phyloP scores from a whole-genome alignment of 768 basidiomycete species.

The Lepiota subincarnata region DNA sequence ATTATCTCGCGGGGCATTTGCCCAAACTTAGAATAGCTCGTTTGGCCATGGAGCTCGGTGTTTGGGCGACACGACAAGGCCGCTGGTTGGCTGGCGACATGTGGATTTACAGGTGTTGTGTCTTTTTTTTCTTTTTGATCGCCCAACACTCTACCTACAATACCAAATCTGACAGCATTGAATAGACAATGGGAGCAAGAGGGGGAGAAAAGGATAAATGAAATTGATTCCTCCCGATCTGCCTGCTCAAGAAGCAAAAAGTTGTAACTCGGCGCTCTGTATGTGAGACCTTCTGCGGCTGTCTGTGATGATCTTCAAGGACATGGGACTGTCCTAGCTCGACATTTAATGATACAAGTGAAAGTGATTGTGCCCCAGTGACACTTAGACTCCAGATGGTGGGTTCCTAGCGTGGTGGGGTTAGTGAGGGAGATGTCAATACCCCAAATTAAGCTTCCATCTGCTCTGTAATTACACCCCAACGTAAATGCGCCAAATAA shows the following conservation, averaged over 20 bases:
- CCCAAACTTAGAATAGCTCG: background rate
- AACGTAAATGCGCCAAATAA: background rate
- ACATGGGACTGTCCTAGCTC: too few relatives aligned
- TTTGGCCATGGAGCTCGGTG: background rate
- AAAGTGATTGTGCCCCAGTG: background rate
- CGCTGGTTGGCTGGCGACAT: background rate
- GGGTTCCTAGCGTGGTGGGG: background rate
- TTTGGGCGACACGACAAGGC: background rate
- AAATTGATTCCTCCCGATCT: background rate
- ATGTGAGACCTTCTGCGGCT: too few relatives aligned
- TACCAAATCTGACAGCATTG: background rate
- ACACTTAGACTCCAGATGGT: too few relatives aligned
- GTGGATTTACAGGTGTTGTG: background rate
- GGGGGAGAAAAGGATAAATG: background rate
- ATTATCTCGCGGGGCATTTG: background rate
- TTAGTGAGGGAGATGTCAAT: background rate
- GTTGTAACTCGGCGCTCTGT: background rate
- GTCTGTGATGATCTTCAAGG: too few relatives aligned
- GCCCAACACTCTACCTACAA: background rate
- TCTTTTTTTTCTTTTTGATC: background rate
- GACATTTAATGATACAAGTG: background rate
- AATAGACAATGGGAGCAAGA: background rate
- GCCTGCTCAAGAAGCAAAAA: background rate
- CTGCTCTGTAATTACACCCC: background rate
- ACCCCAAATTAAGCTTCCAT: background rate